Conservation (phyloP, 768 basidiomycete species). For the Auriscalpium vulgare region DNA sequence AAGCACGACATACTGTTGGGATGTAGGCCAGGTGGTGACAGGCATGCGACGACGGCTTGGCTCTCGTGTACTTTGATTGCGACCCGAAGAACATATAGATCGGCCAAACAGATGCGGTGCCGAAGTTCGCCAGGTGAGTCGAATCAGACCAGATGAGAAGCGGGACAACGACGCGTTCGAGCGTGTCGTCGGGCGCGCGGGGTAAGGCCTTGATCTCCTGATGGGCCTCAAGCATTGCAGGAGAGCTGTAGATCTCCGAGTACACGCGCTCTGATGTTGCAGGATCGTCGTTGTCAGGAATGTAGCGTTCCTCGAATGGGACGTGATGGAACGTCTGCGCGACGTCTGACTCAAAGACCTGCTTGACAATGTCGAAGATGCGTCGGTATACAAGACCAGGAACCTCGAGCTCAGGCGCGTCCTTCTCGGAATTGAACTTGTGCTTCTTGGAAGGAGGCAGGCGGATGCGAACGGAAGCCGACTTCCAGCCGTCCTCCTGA, state of each 20-base stretch:
- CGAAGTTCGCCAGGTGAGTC: constrained; percentile 25
- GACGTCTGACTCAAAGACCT: constrained; percentile 3
- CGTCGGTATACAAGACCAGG: neutral
- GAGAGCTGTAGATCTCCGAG: neutral
- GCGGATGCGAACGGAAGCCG: neutral
- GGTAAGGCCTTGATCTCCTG: neutral
- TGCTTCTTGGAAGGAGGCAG: neutral
- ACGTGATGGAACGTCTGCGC: neutral
- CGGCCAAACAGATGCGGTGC: constrained; percentile 28
- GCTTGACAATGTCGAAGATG: neutral
- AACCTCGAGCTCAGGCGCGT: neutral
- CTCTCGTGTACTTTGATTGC: constrained; percentile 31
- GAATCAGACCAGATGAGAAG: constrained; percentile 17
- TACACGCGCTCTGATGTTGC: neutral
- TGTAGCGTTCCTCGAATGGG: neutral
- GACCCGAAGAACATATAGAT: constrained; percentile 33
- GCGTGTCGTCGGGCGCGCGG: neutral
- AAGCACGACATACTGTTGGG: constrained; percentile 23
- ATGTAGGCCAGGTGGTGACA: constrained; percentile 38
- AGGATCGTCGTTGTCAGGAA: neutral
- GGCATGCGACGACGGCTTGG: constrained; percentile 23
- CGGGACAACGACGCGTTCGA: neutral
- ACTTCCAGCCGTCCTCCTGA: neutral
- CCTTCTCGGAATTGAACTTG: neutral
- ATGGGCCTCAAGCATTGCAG: neutral